These are phyloP conservation scores for Nyctanthes arbortristis DNA, from an alignment of 257 asterid species.

Conservation along the genomic window DNA sequence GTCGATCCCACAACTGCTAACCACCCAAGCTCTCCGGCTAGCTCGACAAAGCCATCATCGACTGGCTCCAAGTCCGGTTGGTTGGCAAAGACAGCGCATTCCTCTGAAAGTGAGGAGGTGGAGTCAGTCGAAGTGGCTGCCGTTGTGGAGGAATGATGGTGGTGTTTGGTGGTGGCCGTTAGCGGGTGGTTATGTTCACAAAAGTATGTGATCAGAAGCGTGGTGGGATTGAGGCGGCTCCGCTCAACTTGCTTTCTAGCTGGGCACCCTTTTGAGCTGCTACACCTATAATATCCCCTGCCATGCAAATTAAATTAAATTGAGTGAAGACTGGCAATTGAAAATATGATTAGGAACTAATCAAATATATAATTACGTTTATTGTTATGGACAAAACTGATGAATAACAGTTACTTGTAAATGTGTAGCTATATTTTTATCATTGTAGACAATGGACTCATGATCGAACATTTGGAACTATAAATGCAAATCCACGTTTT, in stretches of 20 bases:
- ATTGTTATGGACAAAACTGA: too few relatives aligned
- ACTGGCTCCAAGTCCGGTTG: slow-evolving; percentile 45
- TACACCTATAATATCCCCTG: slow-evolving; percentile 87
- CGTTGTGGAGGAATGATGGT: slow-evolving; percentile 31
- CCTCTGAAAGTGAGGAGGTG: slow-evolving; percentile 36
- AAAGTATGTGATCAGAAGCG: slow-evolving; percentile 66
- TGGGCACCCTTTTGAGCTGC: slow-evolving; percentile 83
- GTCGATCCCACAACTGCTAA: slow-evolving; percentile 54
- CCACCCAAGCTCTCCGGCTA: slow-evolving; percentile 76
- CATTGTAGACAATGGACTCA: too few relatives aligned
- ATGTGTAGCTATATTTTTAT: too few relatives aligned
- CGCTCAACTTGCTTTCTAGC: slow-evolving; percentile 88
- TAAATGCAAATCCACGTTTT: too few relatives aligned
- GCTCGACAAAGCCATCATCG: slow-evolving; percentile 41
- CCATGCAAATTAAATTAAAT: slow-evolving; percentile 20
- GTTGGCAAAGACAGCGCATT: slow-evolving; percentile 32
- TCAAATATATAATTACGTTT: too few relatives aligned
- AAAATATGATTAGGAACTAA: too few relatives aligned
- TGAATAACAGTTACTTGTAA: too few relatives aligned
- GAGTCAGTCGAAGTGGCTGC: background rate
- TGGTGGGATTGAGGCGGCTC: slow-evolving; percentile 74
- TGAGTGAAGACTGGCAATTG: too few relatives aligned
- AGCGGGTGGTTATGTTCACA: slow-evolving; percentile 64
- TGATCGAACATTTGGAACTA: too few relatives aligned
- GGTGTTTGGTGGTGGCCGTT: slow-evolving; percentile 50